phyloP scores from a whole-genome alignment of 495 filamentous ascomycete genomes.

The Glutinoglossum americanum region DNA sequence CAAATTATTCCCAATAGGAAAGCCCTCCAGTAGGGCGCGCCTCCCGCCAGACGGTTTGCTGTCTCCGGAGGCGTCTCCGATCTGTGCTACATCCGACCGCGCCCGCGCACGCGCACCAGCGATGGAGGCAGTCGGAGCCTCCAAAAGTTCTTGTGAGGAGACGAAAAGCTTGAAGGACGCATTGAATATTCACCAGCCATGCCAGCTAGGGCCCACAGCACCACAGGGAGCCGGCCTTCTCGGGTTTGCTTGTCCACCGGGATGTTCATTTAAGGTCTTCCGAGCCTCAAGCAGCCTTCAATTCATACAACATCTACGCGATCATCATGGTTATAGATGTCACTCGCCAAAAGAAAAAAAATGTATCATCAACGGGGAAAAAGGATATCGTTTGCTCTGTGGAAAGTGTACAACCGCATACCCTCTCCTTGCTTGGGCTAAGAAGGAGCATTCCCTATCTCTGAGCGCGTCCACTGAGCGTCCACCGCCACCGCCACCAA shows the following conservation, averaged over 20 bases:
- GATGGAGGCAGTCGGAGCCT: background rate
- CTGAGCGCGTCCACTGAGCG: too few species aligned
- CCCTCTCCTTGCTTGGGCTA: background rate
- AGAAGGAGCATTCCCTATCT: too few species aligned
- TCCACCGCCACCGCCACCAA: background rate
- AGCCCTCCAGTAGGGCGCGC: background rate
- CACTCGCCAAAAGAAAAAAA: too few species aligned
- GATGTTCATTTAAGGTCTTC: background rate
- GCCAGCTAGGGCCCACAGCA: background rate
- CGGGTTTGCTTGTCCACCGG: too few species aligned
- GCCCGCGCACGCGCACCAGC: background rate
- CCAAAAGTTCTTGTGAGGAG: background rate
- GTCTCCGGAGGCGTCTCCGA: too few species aligned
- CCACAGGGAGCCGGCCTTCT: background rate
- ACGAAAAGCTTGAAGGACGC: background rate
- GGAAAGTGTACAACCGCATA: background rate
- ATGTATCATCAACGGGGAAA: too few species aligned
- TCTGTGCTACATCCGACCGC: background rate
- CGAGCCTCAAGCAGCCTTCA: background rate
- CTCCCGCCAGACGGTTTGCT: background rate
- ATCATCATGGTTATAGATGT: too few species aligned
- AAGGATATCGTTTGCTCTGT: background rate
- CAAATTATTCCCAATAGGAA: background rate
- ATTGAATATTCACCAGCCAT: background rate
- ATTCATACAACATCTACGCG: background rate